Percentiles rank a stretch among this genome's conserved stretches.
These are phyloP conservation scores for Lathyrus sativus DNA, from an alignment of 306 rosid genomes.

Conservation along the genomic window DNA sequence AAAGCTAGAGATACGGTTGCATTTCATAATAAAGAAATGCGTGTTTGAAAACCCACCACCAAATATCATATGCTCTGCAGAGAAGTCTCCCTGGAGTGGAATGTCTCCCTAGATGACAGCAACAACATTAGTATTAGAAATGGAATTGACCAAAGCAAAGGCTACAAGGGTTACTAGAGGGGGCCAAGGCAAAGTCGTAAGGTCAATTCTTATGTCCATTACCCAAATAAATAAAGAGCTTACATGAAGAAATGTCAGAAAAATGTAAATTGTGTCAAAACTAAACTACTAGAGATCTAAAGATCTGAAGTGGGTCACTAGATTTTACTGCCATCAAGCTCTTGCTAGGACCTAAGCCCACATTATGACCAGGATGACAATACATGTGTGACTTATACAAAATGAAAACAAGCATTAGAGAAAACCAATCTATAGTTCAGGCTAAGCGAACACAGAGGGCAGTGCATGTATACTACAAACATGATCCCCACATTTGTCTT, in stretches of 20 bases:
- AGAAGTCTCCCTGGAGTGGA: constrained; percentile 96
- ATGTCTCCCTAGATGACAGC: constrained; percentile 76
- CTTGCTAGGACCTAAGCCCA: constrained; percentile 20
- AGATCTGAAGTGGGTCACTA: constrained; percentile 20
- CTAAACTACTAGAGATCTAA: not conserved
- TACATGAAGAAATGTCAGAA: constrained; percentile 6
- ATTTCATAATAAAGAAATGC: constrained; percentile 34
- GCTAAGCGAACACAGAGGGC: constrained; percentile 13
- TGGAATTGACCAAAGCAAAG: constrained; percentile 31
- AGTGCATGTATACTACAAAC: constrained; percentile 19
- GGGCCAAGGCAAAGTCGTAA: not conserved
- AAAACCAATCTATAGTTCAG: constrained; percentile 10
- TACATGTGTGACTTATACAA: constrained; percentile 2
- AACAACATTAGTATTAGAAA: constrained; percentile 35
- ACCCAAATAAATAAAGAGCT: not conserved
- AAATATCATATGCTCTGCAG: constrained; percentile 97
- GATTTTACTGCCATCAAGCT: not conserved
- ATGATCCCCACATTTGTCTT: constrained; percentile 20
- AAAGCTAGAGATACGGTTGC: constrained; percentile 8
- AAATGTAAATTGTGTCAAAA: not conserved
- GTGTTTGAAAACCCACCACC: constrained; percentile 65
- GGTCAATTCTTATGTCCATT: not conserved
- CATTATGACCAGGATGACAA: constrained; percentile 18
- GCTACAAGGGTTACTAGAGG: constrained; percentile 1
- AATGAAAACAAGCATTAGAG: not conserved